Base-by-base conservation (phyloP, 2,329 filamentous ascomycete genomes). In the Scorias spongiosa region DNA sequence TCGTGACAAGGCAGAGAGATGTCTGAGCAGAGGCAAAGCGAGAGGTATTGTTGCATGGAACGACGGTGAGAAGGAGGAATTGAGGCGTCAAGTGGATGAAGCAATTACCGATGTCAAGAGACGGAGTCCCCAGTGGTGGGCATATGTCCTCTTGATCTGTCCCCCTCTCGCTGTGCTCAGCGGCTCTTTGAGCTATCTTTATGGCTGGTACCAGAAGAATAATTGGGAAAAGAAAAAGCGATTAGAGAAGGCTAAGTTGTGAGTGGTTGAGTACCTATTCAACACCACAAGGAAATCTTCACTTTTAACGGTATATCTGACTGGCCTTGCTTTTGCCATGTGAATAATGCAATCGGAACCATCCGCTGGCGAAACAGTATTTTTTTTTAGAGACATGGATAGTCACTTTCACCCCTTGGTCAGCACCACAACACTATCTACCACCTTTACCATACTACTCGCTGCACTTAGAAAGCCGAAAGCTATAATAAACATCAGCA, bases 41-140 rank as follows among this genome's bases (percentile, higher is more conserved):
- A 73, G 71, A 40, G 89, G 88, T 0, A 73, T 87, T 2, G 85
- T 95, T 29, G 73, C 98, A 18, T 91, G 84, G 84, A 98, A 98
- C 65, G 89, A 96, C 64, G 76, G 76, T 2, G 77, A 76, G 40
- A 79, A 71, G 56, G 78, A 78, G 30, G 76, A 86, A 49, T 62
- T 98, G 57, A 73, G 75, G 62, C 62, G 57, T 42, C 78, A 85
- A 60, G 67, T 96, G 10, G 70, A 72, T 42, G 68, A 66, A 46
- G 82, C 80, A 7, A 77, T 96, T 66, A 57, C 55, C 3, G 70
- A 72, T 47, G 66, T 95, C 32, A 71, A 69, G 54, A 67, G 56
- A 39, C 64, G 66, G 14, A 91, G 81, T 60, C 84, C 85, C 6
- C 63, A 67, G 48, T 93, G 86, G 85, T 96, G 91, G 89, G 77